phyloP scores from a whole-genome alignment of 148 eudicot genomes.

The Arctostaphylos glauca region DNA sequence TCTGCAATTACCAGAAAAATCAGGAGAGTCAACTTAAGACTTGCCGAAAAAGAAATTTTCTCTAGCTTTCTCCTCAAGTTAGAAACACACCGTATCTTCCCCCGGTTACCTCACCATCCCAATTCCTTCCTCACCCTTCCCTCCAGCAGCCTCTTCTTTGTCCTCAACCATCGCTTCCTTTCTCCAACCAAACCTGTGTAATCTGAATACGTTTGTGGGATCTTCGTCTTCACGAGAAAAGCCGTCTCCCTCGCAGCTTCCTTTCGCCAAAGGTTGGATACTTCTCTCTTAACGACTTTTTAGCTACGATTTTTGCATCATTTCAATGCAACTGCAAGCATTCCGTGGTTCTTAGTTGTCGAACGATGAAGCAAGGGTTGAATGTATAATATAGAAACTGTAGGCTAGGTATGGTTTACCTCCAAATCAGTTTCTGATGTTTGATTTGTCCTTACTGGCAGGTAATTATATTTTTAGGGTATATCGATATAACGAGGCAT shows the following conservation, averaged over 20 bases:
- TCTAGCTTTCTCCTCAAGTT: neutral
- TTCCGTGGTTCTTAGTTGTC: neutral
- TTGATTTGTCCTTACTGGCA: neutral
- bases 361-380: neutral
- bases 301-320: neutral
- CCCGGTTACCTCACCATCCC: neutral
- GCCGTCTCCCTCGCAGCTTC: neutral
- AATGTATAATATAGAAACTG: neutral
- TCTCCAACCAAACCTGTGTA: neutral
- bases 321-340: neutral
- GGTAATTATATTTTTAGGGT: neutral
- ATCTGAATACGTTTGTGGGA: neutral
- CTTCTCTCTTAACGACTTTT: neutral
- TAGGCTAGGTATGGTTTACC: neutral
- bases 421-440: neutral
- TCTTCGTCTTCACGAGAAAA: neutral
- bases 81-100: neutral
- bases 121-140: neutral
- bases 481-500: neutral
- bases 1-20: neutral
- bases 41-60: no score
- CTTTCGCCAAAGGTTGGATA: neutral
- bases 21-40: no score
- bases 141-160: neutral
- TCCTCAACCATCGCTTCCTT: neutral